Evolutionary conservation across 768 basidiomycete species (phyloP).

Genomic region (Collybia sordida): DNA sequence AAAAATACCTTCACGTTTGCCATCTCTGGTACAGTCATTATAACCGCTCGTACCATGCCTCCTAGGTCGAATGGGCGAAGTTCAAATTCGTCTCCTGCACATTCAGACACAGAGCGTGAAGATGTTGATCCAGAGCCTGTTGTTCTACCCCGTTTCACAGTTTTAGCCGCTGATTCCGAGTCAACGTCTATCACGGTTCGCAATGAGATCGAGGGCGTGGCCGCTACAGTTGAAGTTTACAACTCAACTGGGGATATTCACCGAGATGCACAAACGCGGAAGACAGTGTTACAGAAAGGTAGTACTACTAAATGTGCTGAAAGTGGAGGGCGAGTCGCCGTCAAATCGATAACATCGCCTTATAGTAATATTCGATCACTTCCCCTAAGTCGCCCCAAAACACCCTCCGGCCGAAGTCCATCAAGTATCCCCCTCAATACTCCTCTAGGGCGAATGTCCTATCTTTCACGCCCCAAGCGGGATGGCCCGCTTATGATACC

Average conservation of each 20-base stretch:
- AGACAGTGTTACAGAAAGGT: constrained; percentile 61
- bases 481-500: constrained; percentile 65
- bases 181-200: constrained; percentile 54
- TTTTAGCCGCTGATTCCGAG: constrained; percentile 68
- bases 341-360: constrained; percentile 35
- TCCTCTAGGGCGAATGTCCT: constrained; percentile 21
- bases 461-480: constrained; percentile 33
- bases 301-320: constrained; percentile 60
- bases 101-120: constrained; percentile 16
- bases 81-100: constrained; percentile 11
- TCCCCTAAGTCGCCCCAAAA: constrained; percentile 28
- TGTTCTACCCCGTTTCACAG: constrained; percentile 64
- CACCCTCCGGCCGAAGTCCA: constrained; percentile 30
- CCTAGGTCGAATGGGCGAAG: constrained; percentile 23
- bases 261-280: constrained; percentile 59
- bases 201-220: constrained; percentile 50
- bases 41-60: constrained; percentile 44
- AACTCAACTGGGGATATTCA: constrained; percentile 53
- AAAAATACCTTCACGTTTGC: constrained; percentile 67
- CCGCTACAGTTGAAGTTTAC: constrained; percentile 58
- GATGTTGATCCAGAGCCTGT: constrained; percentile 45
- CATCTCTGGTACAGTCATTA: constrained; percentile 63
- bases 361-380: constrained; percentile 22
- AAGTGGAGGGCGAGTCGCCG: constrained; percentile 57
- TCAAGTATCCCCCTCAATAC: constrained; percentile 27